These are phyloP conservation scores for Trebouxia sp. DNA, from an alignment of 139 green algal species.

Conservation along the genomic window DNA sequence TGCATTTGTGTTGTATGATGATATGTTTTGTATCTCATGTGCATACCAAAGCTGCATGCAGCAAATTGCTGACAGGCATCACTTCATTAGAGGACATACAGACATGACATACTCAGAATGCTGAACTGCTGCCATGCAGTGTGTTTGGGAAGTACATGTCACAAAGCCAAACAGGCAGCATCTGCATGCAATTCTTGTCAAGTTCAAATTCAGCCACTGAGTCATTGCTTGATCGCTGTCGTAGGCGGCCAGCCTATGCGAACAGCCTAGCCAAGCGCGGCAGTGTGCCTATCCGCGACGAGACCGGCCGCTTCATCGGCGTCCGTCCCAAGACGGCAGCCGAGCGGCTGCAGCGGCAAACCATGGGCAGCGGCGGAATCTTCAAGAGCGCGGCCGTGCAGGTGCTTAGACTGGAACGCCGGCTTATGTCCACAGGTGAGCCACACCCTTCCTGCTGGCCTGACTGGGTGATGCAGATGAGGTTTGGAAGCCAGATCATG, in stretches of 20 bases:
- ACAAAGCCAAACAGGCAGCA: background rate
- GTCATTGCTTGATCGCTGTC: too few relatives aligned
- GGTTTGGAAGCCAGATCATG: too few relatives aligned
- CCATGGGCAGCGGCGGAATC: slow-evolving; percentile 60
- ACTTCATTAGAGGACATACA: too few relatives aligned
- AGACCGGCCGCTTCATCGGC: slow-evolving; percentile 31
- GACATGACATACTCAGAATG: too few relatives aligned
- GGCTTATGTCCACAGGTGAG: slow-evolving; percentile 79
- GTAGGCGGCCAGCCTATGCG: slow-evolving; percentile 11
- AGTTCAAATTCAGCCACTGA: background rate
- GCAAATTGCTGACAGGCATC: too few relatives aligned
- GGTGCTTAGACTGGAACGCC: slow-evolving; percentile 66
- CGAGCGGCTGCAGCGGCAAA: slow-evolving; percentile 30
- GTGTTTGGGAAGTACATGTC: too few relatives aligned
- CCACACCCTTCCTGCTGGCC: background rate
- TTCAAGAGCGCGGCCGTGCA: slow-evolving; percentile 80
- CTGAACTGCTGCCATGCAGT: too few relatives aligned
- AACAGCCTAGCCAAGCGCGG: slow-evolving; percentile 26
- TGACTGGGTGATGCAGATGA: too few relatives aligned
- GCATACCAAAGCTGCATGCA: too few relatives aligned
- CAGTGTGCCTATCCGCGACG: slow-evolving; percentile 25
- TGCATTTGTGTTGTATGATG: too few relatives aligned
- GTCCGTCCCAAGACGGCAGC: slow-evolving; percentile 33
- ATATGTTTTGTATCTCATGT: too few relatives aligned
- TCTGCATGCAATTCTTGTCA: background rate